A percentile compares a stretch with the other conserved stretches of the same genome.
These are phyloP conservation scores for Hortaea werneckii DNA, from an alignment of 2,329 filamentous ascomycete genomes.

Conservation along the genomic window DNA sequence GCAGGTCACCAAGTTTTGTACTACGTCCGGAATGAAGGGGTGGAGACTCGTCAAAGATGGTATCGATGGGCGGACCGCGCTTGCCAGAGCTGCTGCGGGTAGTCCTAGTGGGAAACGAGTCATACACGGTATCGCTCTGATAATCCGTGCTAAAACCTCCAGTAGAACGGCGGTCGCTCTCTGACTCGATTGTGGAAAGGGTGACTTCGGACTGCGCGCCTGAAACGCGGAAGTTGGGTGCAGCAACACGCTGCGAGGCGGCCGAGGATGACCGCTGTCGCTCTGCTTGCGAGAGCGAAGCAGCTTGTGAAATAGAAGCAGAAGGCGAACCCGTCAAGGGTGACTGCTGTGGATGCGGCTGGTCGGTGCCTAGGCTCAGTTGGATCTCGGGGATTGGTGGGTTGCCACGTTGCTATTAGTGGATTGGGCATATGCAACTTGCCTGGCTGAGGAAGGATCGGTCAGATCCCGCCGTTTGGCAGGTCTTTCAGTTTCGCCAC, in stretches of 20 bases:
- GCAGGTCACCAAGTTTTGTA: slow-evolving; percentile 36
- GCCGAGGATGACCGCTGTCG: slow-evolving; percentile 11
- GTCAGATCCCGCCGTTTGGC: slow-evolving; percentile 29
- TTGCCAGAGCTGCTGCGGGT: slow-evolving; percentile 57
- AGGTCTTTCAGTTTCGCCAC: slow-evolving; percentile 25
- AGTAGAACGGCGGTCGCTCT: slow-evolving; percentile 56
- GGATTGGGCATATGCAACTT: no score
- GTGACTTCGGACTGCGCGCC: slow-evolving; percentile 47
- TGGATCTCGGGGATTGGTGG: no score
- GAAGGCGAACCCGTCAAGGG: no score
- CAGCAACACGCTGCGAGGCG: slow-evolving; percentile 5
- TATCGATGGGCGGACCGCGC: slow-evolving; percentile 62
- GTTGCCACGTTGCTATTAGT: no score
- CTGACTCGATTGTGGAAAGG: slow-evolving; percentile 58
- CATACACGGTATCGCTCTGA: slow-evolving; percentile 66
- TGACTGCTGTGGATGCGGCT: no score
- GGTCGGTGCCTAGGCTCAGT: no score
- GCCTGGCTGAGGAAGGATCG: slow-evolving; percentile 3
- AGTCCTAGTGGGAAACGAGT: slow-evolving; percentile 62
- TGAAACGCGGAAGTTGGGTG: slow-evolving; percentile 37
- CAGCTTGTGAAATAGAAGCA: no score
- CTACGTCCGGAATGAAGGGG: slow-evolving; percentile 23
- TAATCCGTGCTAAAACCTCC: slow-evolving; percentile 73
- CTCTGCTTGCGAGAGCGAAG: slow-evolving; percentile 4
- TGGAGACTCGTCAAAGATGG: slow-evolving; percentile 69